Conservation (phyloP, 1,284 basidiomycete genomes). For the Fomitopsis schrenkii region DNA sequence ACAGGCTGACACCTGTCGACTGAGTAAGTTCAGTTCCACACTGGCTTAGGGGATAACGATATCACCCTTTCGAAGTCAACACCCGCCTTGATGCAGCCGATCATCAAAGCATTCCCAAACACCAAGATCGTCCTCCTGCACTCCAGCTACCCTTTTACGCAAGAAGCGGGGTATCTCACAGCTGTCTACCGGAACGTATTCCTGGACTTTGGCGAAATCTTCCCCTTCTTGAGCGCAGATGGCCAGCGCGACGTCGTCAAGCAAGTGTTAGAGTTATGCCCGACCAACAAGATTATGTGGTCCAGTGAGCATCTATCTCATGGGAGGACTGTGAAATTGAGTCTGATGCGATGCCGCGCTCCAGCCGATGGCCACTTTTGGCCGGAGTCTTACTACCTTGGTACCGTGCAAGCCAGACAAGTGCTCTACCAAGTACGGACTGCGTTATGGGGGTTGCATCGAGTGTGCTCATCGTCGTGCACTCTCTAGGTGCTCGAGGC, state of each 20-base stretch:
- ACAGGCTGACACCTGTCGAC: background rate
- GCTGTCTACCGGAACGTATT: slow-evolving; percentile 69
- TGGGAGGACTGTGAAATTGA: background rate
- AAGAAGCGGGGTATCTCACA: slow-evolving; percentile 71
- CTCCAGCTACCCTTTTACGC: slow-evolving; percentile 68
- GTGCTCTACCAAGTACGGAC: slow-evolving; percentile 51
- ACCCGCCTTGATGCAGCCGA: slow-evolving; percentile 61
- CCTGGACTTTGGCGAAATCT: slow-evolving; percentile 78
- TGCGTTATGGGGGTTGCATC: background rate
- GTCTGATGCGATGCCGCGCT: slow-evolving; percentile 5
- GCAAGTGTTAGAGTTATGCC: slow-evolving; percentile 65
- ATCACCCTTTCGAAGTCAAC: slow-evolving; percentile 55
- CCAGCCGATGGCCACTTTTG: slow-evolving; percentile 74
- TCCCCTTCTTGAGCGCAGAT: slow-evolving; percentile 57
- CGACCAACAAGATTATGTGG: slow-evolving; percentile 76
- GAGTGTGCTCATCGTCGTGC: background rate
- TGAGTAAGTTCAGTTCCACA: slow-evolving; percentile 71
- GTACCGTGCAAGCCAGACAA: slow-evolving; percentile 55
- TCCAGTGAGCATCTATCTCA: slow-evolving; percentile 47
- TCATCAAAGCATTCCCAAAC: slow-evolving; percentile 58
- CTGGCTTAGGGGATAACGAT: slow-evolving; percentile 73
- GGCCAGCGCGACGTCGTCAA: slow-evolving; percentile 57
- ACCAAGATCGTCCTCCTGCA: slow-evolving; percentile 67
- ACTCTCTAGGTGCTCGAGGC: slow-evolving; percentile 44
- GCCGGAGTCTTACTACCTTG: slow-evolving; percentile 73